Evolutionary conservation across 495 filamentous ascomycete species (phyloP).

Genomic region (Talaromyces nanjingensis): DNA sequence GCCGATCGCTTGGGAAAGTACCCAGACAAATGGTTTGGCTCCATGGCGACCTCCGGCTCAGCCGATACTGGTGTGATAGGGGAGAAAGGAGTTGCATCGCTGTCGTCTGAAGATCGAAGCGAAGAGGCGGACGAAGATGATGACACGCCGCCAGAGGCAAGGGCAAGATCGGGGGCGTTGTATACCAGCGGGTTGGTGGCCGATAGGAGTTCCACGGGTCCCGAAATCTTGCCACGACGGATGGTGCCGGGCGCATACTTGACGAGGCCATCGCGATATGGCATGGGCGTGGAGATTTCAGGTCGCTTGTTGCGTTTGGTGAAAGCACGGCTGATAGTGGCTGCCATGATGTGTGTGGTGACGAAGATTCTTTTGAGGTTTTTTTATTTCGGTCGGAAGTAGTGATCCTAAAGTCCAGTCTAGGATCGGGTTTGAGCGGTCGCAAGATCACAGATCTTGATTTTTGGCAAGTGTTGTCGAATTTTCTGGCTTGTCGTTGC

Average conservation of each 20-base stretch:
- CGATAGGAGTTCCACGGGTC: slow-evolving; percentile 76
- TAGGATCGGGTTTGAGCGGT: background rate
- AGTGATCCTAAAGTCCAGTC: slow-evolving; percentile 7
- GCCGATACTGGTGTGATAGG: slow-evolving; percentile 58
- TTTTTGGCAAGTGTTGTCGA: background rate
- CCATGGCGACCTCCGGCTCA: slow-evolving; percentile 54
- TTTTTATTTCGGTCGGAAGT: background rate
- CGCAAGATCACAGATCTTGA: slow-evolving; percentile 9
- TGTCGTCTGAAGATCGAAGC: slow-evolving; percentile 51
- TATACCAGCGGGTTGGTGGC: slow-evolving; percentile 96
- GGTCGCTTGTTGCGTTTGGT: slow-evolving; percentile 51
- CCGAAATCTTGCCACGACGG: slow-evolving; percentile 68
- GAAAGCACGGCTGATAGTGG: slow-evolving; percentile 56
- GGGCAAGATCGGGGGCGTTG: slow-evolving; percentile 76
- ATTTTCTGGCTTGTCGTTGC: background rate
- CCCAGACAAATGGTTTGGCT: slow-evolving; percentile 68
- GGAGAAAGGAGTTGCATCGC: slow-evolving; percentile 52
- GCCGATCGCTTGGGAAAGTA: slow-evolving; percentile 62
- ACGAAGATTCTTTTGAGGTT: background rate
- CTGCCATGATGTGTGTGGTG: slow-evolving; percentile 27
- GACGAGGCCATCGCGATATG: slow-evolving; percentile 39
- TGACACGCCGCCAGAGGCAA: slow-evolving; percentile 20
- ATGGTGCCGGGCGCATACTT: slow-evolving; percentile 42
- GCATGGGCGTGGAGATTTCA: slow-evolving; percentile 42
- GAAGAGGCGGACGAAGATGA: slow-evolving; percentile 50